Base-by-base conservation (phyloP, 306 rosid genomes). In the Crataegus laevigata region DNA sequence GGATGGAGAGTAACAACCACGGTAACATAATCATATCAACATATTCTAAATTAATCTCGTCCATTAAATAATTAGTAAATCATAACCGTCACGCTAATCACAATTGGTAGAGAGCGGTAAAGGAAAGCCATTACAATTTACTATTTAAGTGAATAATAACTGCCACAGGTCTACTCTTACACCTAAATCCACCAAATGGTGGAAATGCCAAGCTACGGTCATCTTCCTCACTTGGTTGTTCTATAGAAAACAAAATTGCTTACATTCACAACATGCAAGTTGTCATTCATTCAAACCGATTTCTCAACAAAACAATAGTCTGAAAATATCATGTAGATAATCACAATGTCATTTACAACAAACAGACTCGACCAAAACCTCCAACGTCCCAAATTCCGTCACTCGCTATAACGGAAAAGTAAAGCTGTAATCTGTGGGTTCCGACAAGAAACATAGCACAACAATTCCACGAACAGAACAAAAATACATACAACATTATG, bases 401-500 rank as follows among this genome's bases (percentile, higher is more conserved):
- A 17, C 11, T 59, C 58, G 64, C n/a, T 40, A 66, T 10, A 34
- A 14, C 5, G 22, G 28, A 65, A 34, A 11, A 21, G 17, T 11
- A 32, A 54, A 45, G 55, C 38, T 45, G 32, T 10, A 71, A 36
- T 38, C 42, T 47, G 29, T 63, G 62, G 54, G 73, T 62, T 71
- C 43, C 52, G 52, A 60, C 8, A 68, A 26, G 28, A 68, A 84
- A 68, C 58, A 79, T 57, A 65, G 40, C 67, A 52, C 75, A 55
- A 63, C 66, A 73, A 55, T 80, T 77, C 80, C 84, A 71, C 65
- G 55, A 72, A 75, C 75, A 40, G 68, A 54, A 68, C 8, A 15
- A 69, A 73, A 59, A 77, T 22, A 26, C 62, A 58, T 75, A 80
- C 25, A 75, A 45, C 51, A 32, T n/a, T 30, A 40, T 51, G 17